Evolutionary conservation across 2,329 filamentous ascomycete species (phyloP).

Genomic region (Botryosphaeria dothidea): DNA sequence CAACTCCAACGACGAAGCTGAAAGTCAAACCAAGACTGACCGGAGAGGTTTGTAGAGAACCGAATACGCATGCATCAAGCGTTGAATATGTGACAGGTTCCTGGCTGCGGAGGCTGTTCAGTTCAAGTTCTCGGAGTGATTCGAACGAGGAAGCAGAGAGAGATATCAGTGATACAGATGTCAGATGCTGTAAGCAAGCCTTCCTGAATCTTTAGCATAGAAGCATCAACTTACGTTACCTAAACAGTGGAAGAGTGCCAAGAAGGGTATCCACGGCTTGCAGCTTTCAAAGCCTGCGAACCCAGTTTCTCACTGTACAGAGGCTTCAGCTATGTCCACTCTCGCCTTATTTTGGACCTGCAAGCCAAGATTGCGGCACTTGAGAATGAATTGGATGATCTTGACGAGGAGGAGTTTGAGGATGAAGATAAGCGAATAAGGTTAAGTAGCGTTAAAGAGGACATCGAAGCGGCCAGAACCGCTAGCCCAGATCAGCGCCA

Average conservation of each 20-base stretch:
- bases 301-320: constrained; percentile 34
- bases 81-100: background rate
- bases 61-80: background rate
- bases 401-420: constrained; percentile 23
- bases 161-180: too few relatives aligned
- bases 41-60: background rate
- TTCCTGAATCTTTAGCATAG: background rate
- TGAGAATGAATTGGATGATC: constrained; percentile 27
- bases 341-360: constrained; percentile 28
- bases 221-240: background rate
- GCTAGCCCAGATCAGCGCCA: constrained; percentile 20
- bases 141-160: too few relatives aligned
- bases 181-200: too few relatives aligned
- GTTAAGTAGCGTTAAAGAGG: background rate
- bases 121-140: too few relatives aligned
- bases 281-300: constrained; percentile 32
- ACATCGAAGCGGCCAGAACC: background rate
- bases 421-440: background rate
- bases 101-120: background rate
- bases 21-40: background rate
- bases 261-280: constrained; percentile 30
- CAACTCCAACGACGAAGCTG: background rate
- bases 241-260: constrained; percentile 26
- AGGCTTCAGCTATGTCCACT: constrained; percentile 32
- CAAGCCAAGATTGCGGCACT: constrained; percentile 29